These are phyloP conservation scores for Hymenoscyphus scutula DNA, from an alignment of 2,329 filamentous ascomycete species.

Conservation along the genomic window DNA sequence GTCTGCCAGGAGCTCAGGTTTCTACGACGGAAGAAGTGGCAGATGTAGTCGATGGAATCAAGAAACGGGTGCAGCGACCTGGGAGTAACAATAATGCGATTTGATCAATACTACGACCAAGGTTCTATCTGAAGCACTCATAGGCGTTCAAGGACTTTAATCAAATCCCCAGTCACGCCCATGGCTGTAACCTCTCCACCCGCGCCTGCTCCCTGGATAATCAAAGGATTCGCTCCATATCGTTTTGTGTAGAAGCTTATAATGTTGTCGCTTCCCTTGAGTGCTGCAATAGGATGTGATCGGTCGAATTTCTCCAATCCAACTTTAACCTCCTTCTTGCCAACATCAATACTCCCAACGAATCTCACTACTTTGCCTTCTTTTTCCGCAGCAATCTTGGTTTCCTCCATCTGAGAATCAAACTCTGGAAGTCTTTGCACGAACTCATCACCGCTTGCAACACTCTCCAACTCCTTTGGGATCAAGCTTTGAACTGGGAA, in stretches of 20 bases:
- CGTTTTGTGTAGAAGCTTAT: slow-evolving; percentile 98
- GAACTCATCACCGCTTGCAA: slow-evolving; percentile 79
- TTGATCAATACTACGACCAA: slow-evolving; percentile 22
- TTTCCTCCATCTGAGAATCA: slow-evolving; percentile 84
- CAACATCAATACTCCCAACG: slow-evolving; percentile 88
- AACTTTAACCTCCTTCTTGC: slow-evolving; percentile 80
- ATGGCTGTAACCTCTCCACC: slow-evolving; percentile 96
- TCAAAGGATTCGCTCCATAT: slow-evolving; percentile 86
- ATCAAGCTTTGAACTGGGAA: slow-evolving; percentile 96
- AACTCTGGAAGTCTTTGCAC: slow-evolving; percentile 75
- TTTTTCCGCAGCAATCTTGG: slow-evolving; percentile 80
- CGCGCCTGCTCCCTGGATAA: slow-evolving; percentile 91
- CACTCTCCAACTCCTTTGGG: slow-evolving; percentile 78
- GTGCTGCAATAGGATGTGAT: slow-evolving; percentile 84
- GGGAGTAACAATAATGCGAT: slow-evolving; percentile 22
- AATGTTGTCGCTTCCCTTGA: slow-evolving; percentile 98
- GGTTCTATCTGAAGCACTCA: slow-evolving; percentile 16
- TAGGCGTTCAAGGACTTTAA: slow-evolving; percentile 75
- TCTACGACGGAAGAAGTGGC: slow-evolving; percentile 8
- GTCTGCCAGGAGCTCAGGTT: slow-evolving; percentile 14
- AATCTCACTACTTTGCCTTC: slow-evolving; percentile 92
- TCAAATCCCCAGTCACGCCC: slow-evolving; percentile 90
- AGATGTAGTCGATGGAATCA: slow-evolving; percentile 21
- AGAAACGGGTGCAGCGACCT: slow-evolving; percentile 22
- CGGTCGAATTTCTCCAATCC: slow-evolving; percentile 86